A percentile compares a stretch with the other conserved stretches of the same genome.
Conservation (phyloP, 208 protist genomes). For the Leishmania aethiopica region DNA sequence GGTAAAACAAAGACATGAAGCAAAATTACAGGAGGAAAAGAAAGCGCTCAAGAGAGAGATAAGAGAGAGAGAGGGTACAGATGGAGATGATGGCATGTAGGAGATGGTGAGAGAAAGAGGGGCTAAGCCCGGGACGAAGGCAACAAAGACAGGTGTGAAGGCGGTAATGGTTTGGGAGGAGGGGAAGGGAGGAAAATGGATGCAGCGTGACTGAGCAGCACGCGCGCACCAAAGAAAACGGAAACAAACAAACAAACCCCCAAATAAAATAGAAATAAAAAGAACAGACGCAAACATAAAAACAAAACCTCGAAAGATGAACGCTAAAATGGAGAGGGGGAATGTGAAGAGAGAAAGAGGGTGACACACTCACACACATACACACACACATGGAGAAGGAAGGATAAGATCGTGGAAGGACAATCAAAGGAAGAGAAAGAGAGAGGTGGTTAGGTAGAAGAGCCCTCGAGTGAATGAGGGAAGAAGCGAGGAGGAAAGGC, state of each 20-base stretch:
- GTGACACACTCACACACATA: background rate
- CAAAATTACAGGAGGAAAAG: background rate
- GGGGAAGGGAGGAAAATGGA: background rate
- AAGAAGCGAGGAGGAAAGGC: background rate
- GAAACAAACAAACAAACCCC: background rate
- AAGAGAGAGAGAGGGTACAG: background rate
- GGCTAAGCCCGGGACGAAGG: background rate
- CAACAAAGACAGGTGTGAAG: background rate
- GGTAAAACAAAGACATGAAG: background rate
- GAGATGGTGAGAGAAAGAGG: background rate
- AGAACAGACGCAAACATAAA: background rate
- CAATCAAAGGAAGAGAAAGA: background rate
- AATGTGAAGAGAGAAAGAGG: background rate
- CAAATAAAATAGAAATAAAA: background rate
- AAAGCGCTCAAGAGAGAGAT: slow-evolving; percentile 2
- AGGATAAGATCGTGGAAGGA: background rate
- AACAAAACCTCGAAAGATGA: slow-evolving; percentile 10
- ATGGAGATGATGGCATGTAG: background rate
- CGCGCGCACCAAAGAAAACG: background rate
- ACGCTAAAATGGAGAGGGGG: background rate
- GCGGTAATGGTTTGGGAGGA: background rate
- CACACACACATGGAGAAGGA: slow-evolving; percentile 1
- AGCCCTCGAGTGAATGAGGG: background rate
- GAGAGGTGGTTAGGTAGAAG: background rate
- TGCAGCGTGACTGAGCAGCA: background rate